phyloP scores from a whole-genome alignment of 2,329 filamentous ascomycete species.

The Nemania sp. region DNA sequence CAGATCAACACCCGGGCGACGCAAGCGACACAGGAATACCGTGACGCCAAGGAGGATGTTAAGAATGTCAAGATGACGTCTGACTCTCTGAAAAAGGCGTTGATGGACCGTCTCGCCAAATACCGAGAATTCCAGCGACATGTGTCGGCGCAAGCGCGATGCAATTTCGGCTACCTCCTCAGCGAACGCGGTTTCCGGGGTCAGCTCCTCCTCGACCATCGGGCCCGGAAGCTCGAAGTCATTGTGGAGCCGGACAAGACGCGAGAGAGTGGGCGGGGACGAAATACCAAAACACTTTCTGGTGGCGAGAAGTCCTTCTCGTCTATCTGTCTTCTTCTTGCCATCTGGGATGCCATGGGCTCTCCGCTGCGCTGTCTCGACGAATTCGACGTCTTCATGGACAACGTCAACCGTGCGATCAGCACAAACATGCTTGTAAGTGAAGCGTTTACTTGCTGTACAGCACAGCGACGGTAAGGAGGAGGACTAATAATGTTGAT shows the following conservation, averaged over 20 bases:
- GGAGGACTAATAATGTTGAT: conserved; percentile 30
- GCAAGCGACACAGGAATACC: conserved; percentile 46
- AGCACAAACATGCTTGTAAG: conserved; percentile 91
- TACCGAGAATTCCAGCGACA: conserved; percentile 82
- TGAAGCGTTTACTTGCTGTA: conserved; percentile 28
- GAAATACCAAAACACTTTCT: conserved; percentile 88
- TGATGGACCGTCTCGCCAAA: conserved; percentile 69
- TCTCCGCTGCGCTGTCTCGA: conserved; percentile 92
- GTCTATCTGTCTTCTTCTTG: conserved; percentile 88
- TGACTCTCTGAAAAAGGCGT: conserved; percentile 56
- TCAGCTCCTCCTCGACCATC: conserved; percentile 76
- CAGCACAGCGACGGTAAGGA: neutral
- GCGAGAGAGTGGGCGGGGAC: conserved; percentile 67
- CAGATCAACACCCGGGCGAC: conserved; percentile 59
- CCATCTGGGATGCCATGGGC: conserved; percentile 98
- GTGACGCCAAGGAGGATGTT: conserved; percentile 47
- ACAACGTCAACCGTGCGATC: conserved; percentile 90
- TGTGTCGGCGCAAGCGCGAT: conserved; percentile 83
- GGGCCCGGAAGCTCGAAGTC: conserved; percentile 72
- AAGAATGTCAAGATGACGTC: conserved; percentile 49
- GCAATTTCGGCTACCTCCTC: conserved; percentile 85
- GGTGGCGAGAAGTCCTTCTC: conserved; percentile 98
- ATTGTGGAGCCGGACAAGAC: conserved; percentile 74
- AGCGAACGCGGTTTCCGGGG: conserved; percentile 89
- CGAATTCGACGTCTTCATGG: conserved; percentile 99